Conservation (phyloP, 169 alveolate species). For the Theileria equi region DNA sequence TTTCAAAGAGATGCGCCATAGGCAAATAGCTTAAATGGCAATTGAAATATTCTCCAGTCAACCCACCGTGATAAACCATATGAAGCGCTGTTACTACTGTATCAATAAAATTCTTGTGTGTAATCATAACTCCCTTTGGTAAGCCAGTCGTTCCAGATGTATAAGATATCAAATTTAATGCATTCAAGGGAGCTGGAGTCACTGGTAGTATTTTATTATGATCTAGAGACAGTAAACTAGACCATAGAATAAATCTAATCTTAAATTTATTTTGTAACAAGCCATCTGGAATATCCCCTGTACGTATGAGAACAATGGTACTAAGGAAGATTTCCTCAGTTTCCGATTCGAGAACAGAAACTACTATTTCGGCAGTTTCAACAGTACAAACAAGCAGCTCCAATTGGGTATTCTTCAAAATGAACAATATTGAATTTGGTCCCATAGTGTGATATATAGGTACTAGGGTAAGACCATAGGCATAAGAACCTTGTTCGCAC, state of each 20-base stretch:
- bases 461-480: constrained; percentile 76
- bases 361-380: constrained; percentile 35
- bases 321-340: constrained; percentile 31
- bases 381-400: constrained; percentile 39
- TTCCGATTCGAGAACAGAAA: constrained; percentile 30
- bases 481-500: constrained; percentile 77
- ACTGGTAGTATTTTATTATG: constrained; percentile 46
- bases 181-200: constrained; percentile 73
- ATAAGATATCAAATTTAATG: constrained; percentile 87
- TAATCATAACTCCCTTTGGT: constrained; percentile 96
- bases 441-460: constrained; percentile 82
- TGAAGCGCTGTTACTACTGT: constrained; percentile 36
- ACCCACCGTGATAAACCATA: not conserved
- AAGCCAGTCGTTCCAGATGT: constrained; percentile 98
- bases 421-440: constrained; percentile 65
- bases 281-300: constrained; percentile 16
- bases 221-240: constrained; percentile 56
- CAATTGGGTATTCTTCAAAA: constrained; percentile 61
- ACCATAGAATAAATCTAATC: constrained; percentile 62
- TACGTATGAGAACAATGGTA: constrained; percentile 17
- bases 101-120: constrained; percentile 78
- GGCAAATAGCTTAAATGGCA: constrained; percentile 85
- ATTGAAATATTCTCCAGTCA: constrained; percentile 8
- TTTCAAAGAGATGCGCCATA: constrained; percentile 93
- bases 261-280: not conserved